Evolutionary conservation across 495 filamentous ascomycete genomes (phyloP), one percentile per base, ranked within the genome.

Genomic region (Lasiosphaeriaceae sp.): DNA sequence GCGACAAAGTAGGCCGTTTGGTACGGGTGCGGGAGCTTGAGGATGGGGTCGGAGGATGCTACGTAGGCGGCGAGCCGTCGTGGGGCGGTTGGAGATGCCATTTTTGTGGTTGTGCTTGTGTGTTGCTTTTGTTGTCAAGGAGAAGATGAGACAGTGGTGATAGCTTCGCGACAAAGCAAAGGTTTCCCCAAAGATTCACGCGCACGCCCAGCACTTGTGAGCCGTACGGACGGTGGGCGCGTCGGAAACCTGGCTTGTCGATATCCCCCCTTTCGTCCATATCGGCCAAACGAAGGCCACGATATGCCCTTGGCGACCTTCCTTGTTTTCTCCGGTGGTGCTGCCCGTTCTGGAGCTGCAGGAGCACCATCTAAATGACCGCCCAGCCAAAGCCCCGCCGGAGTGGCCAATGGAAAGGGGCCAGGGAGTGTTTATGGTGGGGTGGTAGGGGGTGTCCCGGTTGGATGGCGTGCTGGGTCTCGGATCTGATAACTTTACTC

Each of bases 401-500:
- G n/a, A 20, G 6, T 31, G 41, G 23, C 62, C 65, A 68, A 70
- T 70, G 29, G 34, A 43, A 52, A 44, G 12, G 11, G 22, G 52
- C 1, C 37, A 39, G 29, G 56, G 22, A 43, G 29, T 39, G 43
- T 52, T 45, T 23, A 22, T 24, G 17, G 23, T 19, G 19, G 37
- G 51, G 11, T 45, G 48, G 48, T 52, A 41, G 22, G 52, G 34
- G 50, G 59, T 9, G 26, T 31, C 26, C 26, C 26, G 26, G 26
- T 31, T 31, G 26, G 61, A 60, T 63, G 60, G 59, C 58, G 55
- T 56, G 50, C 60, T 65, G 58, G 57, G 67, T 35, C 57, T 64
- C 74, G 74, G 76, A 78, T 78, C 76, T 65, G 76, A 78, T 78
- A 78, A 77, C 74, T 73, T 73, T 76, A 71, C 62, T 67, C 56